Conservation (phyloP, 2,329 filamentous ascomycete genomes). For the Myotisia sp. region DNA sequence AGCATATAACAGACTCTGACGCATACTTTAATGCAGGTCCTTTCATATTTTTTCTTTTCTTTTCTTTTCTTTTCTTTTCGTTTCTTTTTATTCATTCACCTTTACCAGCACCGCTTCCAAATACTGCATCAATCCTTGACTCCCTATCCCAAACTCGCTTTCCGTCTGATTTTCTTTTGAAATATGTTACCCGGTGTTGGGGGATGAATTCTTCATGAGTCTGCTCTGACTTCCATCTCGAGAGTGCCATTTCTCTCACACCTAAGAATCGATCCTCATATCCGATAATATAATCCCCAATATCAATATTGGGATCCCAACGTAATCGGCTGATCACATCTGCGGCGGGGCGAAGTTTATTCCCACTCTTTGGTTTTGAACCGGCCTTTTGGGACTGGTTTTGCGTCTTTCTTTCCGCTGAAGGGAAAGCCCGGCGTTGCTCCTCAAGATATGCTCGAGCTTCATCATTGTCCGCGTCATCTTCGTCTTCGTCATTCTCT, state of each 20-base stretch:
- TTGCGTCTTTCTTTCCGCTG: neutral
- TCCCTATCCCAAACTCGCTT: slow-evolving; percentile 39
- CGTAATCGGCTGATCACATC: slow-evolving; percentile 37
- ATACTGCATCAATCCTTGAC: slow-evolving; percentile 34
- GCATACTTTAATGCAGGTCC: too few relatives aligned
- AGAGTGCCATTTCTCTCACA: slow-evolving; percentile 33
- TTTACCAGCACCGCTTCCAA: slow-evolving; percentile 27
- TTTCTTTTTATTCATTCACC: too few relatives aligned
- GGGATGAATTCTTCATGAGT: slow-evolving; percentile 45
- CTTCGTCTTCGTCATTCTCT: slow-evolving; percentile 3
- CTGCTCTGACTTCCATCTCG: slow-evolving; percentile 39
- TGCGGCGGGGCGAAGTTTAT: slow-evolving; percentile 16
- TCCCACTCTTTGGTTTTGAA: neutral
- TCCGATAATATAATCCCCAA: slow-evolving; percentile 36
- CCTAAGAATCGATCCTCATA: slow-evolving; percentile 42
- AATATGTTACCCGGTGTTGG: slow-evolving; percentile 39
- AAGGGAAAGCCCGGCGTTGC: neutral
- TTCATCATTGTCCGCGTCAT: slow-evolving; percentile 1
- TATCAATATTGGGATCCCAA: slow-evolving; percentile 35
- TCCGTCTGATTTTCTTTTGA: slow-evolving; percentile 28
- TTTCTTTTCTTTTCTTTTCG: too few relatives aligned
- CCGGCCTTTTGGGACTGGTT: neutral
- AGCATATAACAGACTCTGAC: too few relatives aligned
- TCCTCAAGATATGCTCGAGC: neutral
- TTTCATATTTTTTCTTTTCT: too few relatives aligned